phyloP scores from a whole-genome alignment of 768 basidiomycete species.

The Trametes maxima region DNA sequence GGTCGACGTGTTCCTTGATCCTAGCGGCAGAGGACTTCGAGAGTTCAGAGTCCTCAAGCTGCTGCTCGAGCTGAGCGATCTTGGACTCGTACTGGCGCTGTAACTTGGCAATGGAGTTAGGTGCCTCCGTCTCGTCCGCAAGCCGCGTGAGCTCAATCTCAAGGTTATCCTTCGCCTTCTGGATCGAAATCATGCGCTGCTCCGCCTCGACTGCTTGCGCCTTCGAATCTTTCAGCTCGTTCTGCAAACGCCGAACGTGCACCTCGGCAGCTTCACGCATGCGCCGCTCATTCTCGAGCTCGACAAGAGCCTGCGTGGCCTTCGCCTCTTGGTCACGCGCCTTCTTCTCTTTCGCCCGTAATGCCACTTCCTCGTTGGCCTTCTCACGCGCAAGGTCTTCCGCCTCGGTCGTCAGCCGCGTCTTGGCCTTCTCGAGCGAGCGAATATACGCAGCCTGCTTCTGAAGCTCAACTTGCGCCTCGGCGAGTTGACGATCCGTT shows the following conservation, averaged over 20 bases:
- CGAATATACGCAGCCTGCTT: constrained; percentile 76
- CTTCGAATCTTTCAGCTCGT: constrained; percentile 57
- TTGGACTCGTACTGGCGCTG: constrained; percentile 66
- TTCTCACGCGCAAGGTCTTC: constrained; percentile 81
- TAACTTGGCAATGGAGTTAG: constrained; percentile 56
- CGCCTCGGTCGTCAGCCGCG: constrained; percentile 71
- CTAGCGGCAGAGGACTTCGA: constrained; percentile 51
- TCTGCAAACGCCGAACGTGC: constrained; percentile 58
- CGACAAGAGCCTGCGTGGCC: constrained; percentile 53
- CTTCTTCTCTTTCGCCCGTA: constrained; percentile 71
- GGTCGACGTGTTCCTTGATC: constrained; percentile 64
- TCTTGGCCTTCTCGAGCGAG: constrained; percentile 83
- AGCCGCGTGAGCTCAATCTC: constrained; percentile 69
- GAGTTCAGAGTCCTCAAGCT: constrained; percentile 58
- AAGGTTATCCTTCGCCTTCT: constrained; percentile 64
- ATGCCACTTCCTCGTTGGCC: constrained; percentile 65
- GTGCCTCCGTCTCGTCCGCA: constrained; percentile 58
- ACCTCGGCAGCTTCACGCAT: constrained; percentile 68
- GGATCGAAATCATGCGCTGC: constrained; percentile 53
- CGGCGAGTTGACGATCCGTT: constrained; percentile 87
- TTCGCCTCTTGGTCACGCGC: constrained; percentile 63
- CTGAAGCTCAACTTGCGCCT: constrained; percentile 77
- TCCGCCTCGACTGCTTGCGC: constrained; percentile 59
- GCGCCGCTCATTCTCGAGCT: constrained; percentile 68
- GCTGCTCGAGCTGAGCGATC: constrained; percentile 63